Conservation (phyloP, 345 rosid genomes). For the Atalantia buxifolia region DNA sequence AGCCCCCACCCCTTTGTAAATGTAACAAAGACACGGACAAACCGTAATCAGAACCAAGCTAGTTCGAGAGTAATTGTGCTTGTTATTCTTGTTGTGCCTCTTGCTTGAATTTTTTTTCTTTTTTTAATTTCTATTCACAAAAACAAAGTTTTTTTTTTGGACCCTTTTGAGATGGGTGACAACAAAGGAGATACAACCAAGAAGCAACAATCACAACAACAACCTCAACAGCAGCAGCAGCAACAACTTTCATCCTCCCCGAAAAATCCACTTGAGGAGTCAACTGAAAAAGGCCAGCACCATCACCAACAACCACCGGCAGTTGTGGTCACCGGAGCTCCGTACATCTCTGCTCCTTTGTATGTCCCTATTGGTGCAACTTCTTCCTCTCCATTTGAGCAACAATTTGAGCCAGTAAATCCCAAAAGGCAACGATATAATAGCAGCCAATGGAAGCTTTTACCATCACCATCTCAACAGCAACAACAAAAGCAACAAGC, state of each 20-base stretch:
- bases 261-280: slow-evolving; percentile 46
- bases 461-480: slow-evolving; percentile 51
- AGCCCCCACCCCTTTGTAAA: not conserved
- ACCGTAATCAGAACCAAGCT: slow-evolving; percentile 10
- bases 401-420: slow-evolving; percentile 48
- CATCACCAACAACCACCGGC: slow-evolving; percentile 39
- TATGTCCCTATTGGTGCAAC: slow-evolving; percentile 47
- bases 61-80: slow-evolving; percentile 14
- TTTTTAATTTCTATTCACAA: not conserved
- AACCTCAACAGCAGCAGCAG: slow-evolving; percentile 19
- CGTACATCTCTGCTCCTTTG: slow-evolving; percentile 55
- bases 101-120: not conserved
- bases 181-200: slow-evolving; percentile 51
- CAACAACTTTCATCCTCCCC: slow-evolving; percentile 43
- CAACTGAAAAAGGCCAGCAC: slow-evolving; percentile 38
- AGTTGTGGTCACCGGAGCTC: slow-evolving; percentile 29
- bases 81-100: slow-evolving; percentile 20
- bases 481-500: slow-evolving; percentile 22
- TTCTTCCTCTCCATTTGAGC: slow-evolving; percentile 53
- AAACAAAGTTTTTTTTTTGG: slow-evolving; percentile 8
- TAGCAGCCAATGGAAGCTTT: slow-evolving; percentile 71
- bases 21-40: not conserved
- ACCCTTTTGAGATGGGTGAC: slow-evolving; percentile 53
- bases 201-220: slow-evolving; percentile 46
- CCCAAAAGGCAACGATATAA: slow-evolving; percentile 73